Percentiles rank a stretch among this genome's conserved stretches.
Evolutionary conservation across 2,329 filamentous ascomycete species (phyloP).

Genomic region (Calonectria pseudoturangicola): DNA sequence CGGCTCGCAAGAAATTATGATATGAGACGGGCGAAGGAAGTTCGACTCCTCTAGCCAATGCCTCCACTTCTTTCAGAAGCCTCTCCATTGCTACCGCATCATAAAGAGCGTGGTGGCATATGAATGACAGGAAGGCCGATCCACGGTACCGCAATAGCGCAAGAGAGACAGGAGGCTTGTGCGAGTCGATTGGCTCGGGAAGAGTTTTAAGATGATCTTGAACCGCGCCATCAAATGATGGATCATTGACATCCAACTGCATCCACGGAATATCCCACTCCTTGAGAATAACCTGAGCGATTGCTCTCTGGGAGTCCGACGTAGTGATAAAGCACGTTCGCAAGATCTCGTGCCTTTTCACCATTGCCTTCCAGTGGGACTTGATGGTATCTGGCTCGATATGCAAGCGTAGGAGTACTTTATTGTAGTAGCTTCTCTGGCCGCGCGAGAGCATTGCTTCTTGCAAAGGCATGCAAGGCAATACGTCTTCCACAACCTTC

Average conservation of each 20-base stretch:
- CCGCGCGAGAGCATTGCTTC: slow-evolving; percentile 85
- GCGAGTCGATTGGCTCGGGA: slow-evolving; percentile 64
- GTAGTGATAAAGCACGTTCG: slow-evolving; percentile 85
- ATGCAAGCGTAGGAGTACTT: slow-evolving; percentile 77
- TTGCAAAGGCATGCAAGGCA: slow-evolving; percentile 91
- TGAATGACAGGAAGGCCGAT: slow-evolving; percentile 65
- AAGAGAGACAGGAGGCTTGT: slow-evolving; percentile 67
- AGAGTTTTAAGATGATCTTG: slow-evolving; percentile 64
- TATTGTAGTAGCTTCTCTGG: slow-evolving; percentile 81
- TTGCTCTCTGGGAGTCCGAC: slow-evolving; percentile 75
- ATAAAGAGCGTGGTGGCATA: slow-evolving; percentile 88
- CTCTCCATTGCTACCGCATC: slow-evolving; percentile 86
- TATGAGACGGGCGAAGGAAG: slow-evolving; percentile 74
- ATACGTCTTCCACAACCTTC: slow-evolving; percentile 70
- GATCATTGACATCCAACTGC: slow-evolving; percentile 55
- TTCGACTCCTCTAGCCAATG: slow-evolving; percentile 66
- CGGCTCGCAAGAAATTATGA: slow-evolving; percentile 77
- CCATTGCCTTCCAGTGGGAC: slow-evolving; percentile 77
- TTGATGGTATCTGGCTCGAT: slow-evolving; percentile 70
- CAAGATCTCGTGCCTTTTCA: slow-evolving; percentile 82
- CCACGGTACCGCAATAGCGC: slow-evolving; percentile 61
- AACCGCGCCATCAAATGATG: slow-evolving; percentile 61
- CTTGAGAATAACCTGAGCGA: slow-evolving; percentile 82
- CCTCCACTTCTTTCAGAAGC: slow-evolving; percentile 83
- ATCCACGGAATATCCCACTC: slow-evolving; percentile 65